These are phyloP conservation scores for Diutina neorugosa DNA, from an alignment of 1,139 yeast species.

Conservation along the genomic window DNA sequence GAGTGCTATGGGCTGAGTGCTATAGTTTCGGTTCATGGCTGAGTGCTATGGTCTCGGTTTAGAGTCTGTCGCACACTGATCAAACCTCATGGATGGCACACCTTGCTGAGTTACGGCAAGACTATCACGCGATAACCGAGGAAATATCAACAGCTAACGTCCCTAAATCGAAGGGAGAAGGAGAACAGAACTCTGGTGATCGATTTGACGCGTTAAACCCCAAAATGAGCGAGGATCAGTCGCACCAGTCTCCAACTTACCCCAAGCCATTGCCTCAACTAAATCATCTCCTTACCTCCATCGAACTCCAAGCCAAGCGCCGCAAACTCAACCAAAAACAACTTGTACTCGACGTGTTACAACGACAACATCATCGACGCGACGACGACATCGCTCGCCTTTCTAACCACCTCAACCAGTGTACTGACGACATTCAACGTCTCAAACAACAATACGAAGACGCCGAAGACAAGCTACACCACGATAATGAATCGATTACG, in stretches of 20 bases:
- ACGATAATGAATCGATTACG: not conserved
- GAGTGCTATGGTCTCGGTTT: too few species aligned
- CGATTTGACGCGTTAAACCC: too few species aligned
- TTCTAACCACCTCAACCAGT: not conserved
- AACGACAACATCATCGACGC: not conserved
- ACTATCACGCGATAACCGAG: not conserved
- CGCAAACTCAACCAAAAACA: not conserved
- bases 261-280: too few species aligned
- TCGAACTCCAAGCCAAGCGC: not conserved
- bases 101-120: not conserved
- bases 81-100: not conserved
- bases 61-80: not conserved
- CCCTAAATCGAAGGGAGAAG: too few species aligned
- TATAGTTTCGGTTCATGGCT: too few species aligned
- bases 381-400: not conserved
- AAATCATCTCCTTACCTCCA: too few species aligned
- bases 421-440: not conserved
- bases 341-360: not conserved
- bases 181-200: too few species aligned
- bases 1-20: too few species aligned
- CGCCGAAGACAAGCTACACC: not conserved
- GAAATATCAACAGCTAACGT: not conserved
- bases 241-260: too few species aligned
- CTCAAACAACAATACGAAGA: not conserved
- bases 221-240: too few species aligned